Evolutionary conservation across 345 rosid genomes (phyloP).

Genomic region (Eucalyptus lansdowneana): DNA sequence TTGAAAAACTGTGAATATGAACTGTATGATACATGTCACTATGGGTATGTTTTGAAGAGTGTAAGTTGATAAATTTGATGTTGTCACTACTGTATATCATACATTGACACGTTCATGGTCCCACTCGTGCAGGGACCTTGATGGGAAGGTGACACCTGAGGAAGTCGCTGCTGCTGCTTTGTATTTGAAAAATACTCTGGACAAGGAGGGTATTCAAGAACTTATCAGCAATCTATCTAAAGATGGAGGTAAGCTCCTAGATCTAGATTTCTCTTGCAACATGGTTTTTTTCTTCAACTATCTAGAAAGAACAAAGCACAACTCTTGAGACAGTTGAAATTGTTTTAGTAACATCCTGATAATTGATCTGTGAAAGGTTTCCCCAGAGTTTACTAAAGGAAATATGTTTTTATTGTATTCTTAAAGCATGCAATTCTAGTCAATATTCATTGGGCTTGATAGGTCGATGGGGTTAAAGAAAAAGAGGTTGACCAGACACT

Average conservation of each 20-base stretch:
- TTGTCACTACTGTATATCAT: not conserved
- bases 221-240: constrained; percentile 66
- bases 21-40: not conserved
- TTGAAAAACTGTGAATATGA: not conserved
- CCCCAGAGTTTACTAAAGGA: not conserved
- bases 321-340: not conserved
- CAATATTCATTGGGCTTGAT: not conserved
- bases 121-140: constrained; percentile 41
- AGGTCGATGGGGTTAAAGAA: not conserved
- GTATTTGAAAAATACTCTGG: constrained; percentile 62
- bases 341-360: not conserved
- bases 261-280: too few relatives aligned
- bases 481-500: not conserved
- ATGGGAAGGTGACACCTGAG: constrained; percentile 82
- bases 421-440: not conserved
- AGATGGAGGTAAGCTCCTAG: constrained; percentile 45
- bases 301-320: not conserved
- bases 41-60: not conserved
- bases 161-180: constrained; percentile 85
- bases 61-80: not conserved
- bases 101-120: not conserved
- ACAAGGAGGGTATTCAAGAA: constrained; percentile 68
- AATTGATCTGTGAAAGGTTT: not conserved
- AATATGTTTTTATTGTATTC: not conserved
- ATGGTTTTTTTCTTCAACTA: not conserved